Percentiles rank a stretch among this genome's conserved stretches.
phyloP scores from a whole-genome alignment of 2,329 filamentous ascomycete species.

The Decorospora gaudefroyi region DNA sequence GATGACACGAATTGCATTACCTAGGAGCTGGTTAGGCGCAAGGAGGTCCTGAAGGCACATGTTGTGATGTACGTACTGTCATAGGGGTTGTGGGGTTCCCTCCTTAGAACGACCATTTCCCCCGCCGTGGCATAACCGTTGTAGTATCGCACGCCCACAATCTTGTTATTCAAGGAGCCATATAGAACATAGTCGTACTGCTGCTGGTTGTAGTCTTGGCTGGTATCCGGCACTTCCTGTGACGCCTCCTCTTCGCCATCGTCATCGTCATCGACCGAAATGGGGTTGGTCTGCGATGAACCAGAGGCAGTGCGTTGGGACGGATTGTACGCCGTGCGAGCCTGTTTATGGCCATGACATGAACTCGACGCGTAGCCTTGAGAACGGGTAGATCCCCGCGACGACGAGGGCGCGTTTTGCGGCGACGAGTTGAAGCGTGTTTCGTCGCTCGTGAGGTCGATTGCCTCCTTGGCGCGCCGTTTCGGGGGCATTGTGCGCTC shows the following conservation, averaged over 20 bases:
- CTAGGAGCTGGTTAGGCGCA: constrained; percentile 8
- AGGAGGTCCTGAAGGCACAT: background rate
- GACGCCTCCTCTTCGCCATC: constrained; percentile 39
- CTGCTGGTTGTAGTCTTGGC: constrained; percentile 33
- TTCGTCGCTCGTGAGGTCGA: constrained; percentile 16
- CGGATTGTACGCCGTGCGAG: constrained; percentile 25
- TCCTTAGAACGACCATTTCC: constrained; percentile 47
- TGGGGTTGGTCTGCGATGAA: constrained; percentile 34
- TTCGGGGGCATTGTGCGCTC: constrained; percentile 14
- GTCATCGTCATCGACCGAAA: constrained; percentile 36
- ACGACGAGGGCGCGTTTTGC: constrained; percentile 31
- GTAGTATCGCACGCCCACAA: constrained; percentile 60
- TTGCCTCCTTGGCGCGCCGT: constrained; percentile 7
- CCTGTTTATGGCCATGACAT: constrained; percentile 34
- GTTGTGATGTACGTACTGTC: constrained; percentile 19
- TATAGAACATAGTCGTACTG: constrained; percentile 34
- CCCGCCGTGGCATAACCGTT: constrained; percentile 43
- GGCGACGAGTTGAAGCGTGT: constrained; percentile 25
- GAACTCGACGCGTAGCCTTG: constrained; percentile 1
- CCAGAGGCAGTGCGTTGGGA: constrained; percentile 18
- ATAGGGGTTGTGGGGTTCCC: constrained; percentile 67
- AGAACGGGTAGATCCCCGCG: constrained; percentile 22
- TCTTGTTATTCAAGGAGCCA: constrained; percentile 56
- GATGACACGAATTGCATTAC: constrained; percentile 76
- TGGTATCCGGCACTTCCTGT: constrained; percentile 35